Conservation (phyloP, 805 yeast species). For the Metschnikowia gelsemii region DNA sequence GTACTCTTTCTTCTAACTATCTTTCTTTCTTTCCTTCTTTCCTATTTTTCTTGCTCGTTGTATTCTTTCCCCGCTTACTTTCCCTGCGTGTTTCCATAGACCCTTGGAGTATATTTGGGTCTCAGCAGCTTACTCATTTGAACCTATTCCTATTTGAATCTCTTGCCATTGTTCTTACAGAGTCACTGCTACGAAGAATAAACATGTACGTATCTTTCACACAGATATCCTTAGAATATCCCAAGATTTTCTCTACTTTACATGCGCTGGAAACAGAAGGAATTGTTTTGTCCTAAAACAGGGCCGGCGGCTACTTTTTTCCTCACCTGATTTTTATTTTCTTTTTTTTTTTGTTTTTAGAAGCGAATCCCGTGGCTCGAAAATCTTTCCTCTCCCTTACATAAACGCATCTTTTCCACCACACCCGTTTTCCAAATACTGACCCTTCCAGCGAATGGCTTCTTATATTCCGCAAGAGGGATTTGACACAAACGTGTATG, state of each 20-base stretch:
- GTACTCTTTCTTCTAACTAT: not conserved
- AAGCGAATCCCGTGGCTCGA: no score
- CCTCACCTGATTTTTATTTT: no score
- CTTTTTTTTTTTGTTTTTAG: no score
- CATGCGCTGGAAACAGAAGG: no score
- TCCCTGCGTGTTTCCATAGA: not conserved
- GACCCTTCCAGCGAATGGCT: conserved; percentile 18
- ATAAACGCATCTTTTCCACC: not conserved
- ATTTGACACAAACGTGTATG: conserved; percentile 46
- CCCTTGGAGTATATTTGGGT: not conserved
- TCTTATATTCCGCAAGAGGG: conserved; percentile 41
- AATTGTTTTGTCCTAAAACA: no score
- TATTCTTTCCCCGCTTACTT: conserved; percentile 3
- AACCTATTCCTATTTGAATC: no score
- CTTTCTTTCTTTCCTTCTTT: not conserved
- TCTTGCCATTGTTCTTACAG: no score
- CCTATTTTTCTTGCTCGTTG: not conserved
- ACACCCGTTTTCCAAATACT: not conserved
- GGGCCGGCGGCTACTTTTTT: no score
- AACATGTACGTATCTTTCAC: no score
- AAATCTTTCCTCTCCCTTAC: not conserved
- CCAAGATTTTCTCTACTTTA: no score
- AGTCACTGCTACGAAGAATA: no score
- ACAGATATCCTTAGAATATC: no score
- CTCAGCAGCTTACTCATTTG: conserved; percentile 1